A percentile compares a stretch with the other conserved stretches of the same genome.
phyloP scores from a whole-genome alignment of 306 rosid species.

The Gastrolobium villosum region DNA sequence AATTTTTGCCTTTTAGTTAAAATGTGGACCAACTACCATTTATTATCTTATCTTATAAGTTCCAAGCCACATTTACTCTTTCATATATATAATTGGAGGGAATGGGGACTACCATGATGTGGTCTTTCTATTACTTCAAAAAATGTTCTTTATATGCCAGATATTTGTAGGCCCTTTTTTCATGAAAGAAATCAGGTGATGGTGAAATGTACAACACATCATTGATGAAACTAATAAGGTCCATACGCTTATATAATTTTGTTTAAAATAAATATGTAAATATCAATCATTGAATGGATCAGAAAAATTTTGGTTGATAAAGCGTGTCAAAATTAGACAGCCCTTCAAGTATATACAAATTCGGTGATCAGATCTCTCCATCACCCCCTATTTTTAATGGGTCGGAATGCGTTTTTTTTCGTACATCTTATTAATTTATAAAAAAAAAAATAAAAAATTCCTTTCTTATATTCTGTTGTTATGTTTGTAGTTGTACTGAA shows the following conservation, averaged over 20 bases:
- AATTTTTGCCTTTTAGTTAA: conserved; percentile 27
- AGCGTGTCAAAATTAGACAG: conserved; percentile 48
- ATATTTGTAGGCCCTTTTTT: conserved; percentile 36
- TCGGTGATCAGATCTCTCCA: conserved; percentile 50
- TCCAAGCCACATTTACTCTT: conserved; percentile 12
- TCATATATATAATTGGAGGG: conserved; percentile 46
- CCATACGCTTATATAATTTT: background rate
- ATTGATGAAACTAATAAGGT: conserved; percentile 34
- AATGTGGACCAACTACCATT: conserved; percentile 45
- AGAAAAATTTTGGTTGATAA: conserved; percentile 1
- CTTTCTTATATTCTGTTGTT: background rate
- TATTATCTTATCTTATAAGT: conserved; percentile 5
- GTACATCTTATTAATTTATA: background rate
- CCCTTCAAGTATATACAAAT: conserved; percentile 4
- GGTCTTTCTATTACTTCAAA: conserved; percentile 40
- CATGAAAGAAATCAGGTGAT: conserved; percentile 41
- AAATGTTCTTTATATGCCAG: conserved; percentile 33
- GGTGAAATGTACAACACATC: conserved; percentile 35
- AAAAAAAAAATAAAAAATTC: conserved; percentile 14
- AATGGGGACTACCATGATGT: conserved; percentile 54
- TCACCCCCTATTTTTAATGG: background rate
- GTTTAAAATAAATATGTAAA: background rate
- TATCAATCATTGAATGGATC: conserved; percentile 25
- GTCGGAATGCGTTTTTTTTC: conserved; percentile 12
- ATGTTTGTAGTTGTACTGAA: conserved; percentile 11